Evolutionary conservation across 2,329 filamentous ascomycete genomes (phyloP).

Genomic region (Phyllosticta capitalensis): DNA sequence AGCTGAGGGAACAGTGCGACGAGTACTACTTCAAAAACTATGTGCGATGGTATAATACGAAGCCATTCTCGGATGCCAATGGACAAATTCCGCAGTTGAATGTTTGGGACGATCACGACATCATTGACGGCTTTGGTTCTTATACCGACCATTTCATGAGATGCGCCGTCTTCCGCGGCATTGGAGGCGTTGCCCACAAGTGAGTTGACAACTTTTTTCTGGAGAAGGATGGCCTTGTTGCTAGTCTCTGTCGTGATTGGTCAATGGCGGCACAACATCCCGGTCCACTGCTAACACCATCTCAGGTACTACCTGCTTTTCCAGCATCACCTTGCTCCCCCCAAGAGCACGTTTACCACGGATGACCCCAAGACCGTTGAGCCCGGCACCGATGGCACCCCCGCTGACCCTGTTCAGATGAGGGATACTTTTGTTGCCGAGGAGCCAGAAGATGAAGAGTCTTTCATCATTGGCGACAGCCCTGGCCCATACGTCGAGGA

Average conservation of each 20-base stretch:
- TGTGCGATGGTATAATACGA: slow-evolving; percentile 58
- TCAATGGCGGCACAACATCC: background rate
- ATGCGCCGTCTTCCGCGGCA: slow-evolving; percentile 55
- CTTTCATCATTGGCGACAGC: slow-evolving; percentile 68
- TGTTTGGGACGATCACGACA: slow-evolving; percentile 58
- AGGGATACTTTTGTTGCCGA: slow-evolving; percentile 63
- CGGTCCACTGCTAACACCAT: background rate
- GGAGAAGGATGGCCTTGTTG: too few species aligned
- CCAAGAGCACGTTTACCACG: slow-evolving; percentile 75
- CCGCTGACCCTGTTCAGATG: slow-evolving; percentile 59
- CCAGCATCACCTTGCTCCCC: slow-evolving; percentile 72
- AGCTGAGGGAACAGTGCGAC: slow-evolving; percentile 50
- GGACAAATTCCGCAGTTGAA: slow-evolving; percentile 55
- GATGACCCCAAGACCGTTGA: slow-evolving; percentile 50
- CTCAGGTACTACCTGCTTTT: slow-evolving; percentile 55
- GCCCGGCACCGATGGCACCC: slow-evolving; percentile 40
- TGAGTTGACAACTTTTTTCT: slow-evolving; percentile 13
- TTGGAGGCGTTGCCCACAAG: slow-evolving; percentile 47
- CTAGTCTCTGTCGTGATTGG: background rate
- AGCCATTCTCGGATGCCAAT: slow-evolving; percentile 51
- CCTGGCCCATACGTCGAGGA: slow-evolving; percentile 61
- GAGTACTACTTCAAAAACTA: slow-evolving; percentile 55
- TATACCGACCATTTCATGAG: slow-evolving; percentile 60
- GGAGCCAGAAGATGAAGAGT: slow-evolving; percentile 50
- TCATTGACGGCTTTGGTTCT: slow-evolving; percentile 57